phyloP scores from a whole-genome alignment of 257 asterid species.

The Orobanche coerulescens region DNA sequence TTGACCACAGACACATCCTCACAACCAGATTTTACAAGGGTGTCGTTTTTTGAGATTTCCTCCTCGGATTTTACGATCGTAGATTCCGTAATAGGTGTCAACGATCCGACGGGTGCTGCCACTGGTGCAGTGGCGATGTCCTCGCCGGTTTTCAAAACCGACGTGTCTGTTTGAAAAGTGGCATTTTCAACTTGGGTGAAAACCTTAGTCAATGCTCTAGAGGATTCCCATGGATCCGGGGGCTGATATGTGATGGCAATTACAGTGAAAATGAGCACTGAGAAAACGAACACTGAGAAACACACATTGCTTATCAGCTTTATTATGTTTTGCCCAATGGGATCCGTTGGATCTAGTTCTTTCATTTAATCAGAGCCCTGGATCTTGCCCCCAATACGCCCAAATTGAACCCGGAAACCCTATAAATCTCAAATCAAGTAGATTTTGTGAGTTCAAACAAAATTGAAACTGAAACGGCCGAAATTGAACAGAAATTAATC shows the following conservation, averaged over 20 bases:
- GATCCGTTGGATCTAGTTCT: conserved; percentile 61
- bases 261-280: conserved; percentile 76
- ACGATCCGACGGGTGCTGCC: conserved; percentile 30
- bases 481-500: too few species aligned
- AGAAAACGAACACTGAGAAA: conserved; percentile 87
- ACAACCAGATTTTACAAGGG: conserved; percentile 43
- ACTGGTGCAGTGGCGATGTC: conserved; percentile 53
- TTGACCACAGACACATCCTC: conserved; percentile 50
- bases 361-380: conserved; percentile 40
- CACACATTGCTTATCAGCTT: conserved; percentile 85
- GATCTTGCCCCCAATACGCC: background rate
- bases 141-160: conserved; percentile 92
- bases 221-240: conserved; percentile 99
- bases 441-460: too few species aligned
- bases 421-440: background rate
- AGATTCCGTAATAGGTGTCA: conserved; percentile 48
- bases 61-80: conserved; percentile 55
- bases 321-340: conserved; percentile 79
- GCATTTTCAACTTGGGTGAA: conserved; percentile 80
- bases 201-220: conserved; percentile 78
- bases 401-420: background rate
- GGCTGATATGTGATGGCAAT: conserved; percentile 96
- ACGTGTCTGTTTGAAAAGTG: conserved; percentile 68
- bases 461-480: too few species aligned
- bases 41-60: conserved; percentile 30